Evolutionary conservation across 1,139 yeast genomes (phyloP).

Genomic region (Hemisphaericaspora subhashii): DNA sequence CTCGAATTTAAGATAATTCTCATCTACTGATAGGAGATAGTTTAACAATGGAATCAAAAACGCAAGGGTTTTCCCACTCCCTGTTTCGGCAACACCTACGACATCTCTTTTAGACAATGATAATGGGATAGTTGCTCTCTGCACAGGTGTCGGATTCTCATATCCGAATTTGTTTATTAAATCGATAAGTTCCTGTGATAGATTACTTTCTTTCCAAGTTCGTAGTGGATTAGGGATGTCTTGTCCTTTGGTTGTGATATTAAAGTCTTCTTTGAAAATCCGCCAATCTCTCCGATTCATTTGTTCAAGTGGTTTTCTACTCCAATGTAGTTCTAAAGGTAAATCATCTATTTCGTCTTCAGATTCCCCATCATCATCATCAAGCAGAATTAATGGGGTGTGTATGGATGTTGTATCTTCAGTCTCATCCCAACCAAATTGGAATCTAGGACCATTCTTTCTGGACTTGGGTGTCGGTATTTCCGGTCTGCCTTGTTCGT

Average conservation of each 20-base stretch:
- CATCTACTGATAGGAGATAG: slow-evolving; percentile 46
- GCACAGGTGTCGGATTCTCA: slow-evolving; percentile 80
- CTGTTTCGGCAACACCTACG: slow-evolving; percentile 93
- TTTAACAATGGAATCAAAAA: slow-evolving; percentile 73
- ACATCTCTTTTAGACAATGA: slow-evolving; percentile 63
- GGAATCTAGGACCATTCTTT: slow-evolving; percentile 38
- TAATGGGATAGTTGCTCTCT: slow-evolving; percentile 82
- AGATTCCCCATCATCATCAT: slow-evolving; percentile 14
- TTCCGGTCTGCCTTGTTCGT: neutral
- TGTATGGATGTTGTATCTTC: slow-evolving; percentile 62
- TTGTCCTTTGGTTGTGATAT: slow-evolving; percentile 61
- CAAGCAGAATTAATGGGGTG: slow-evolving; percentile 40
- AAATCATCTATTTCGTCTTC: slow-evolving; percentile 22
- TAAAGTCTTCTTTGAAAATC: slow-evolving; percentile 75
- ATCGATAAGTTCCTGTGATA: slow-evolving; percentile 46
- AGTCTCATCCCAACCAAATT: slow-evolving; percentile 66
- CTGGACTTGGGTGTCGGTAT: slow-evolving; percentile 8
- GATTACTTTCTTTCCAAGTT: slow-evolving; percentile 59
- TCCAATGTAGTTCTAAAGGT: slow-evolving; percentile 59
- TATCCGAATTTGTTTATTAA: slow-evolving; percentile 44
- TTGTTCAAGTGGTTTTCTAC: slow-evolving; percentile 55
- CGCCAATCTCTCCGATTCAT: slow-evolving; percentile 93
- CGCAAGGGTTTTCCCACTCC: slow-evolving; percentile 91
- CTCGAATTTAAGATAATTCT: slow-evolving; percentile 36
- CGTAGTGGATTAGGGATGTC: slow-evolving; percentile 61